Evolutionary conservation across 169 alveolate species (phyloP), one percentile per base, ranked within the genome.

Genomic region (Babesia sp.): DNA sequence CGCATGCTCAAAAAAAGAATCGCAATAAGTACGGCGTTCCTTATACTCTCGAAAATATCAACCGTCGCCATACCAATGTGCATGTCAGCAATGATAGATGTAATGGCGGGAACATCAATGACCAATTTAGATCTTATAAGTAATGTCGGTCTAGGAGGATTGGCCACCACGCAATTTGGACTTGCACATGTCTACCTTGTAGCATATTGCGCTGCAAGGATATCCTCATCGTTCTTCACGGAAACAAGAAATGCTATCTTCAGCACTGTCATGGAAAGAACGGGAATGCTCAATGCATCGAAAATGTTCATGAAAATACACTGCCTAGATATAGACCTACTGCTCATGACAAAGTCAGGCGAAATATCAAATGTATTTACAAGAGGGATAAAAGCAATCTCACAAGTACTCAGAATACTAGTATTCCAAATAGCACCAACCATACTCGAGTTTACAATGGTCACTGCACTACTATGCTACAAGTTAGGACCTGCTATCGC

Each of bases 401-500:
- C 93, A 20, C 90, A 89, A 63, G 71, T 89, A 26, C 77, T 89
- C 37, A 53, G 88, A 53, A 86, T 85, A 42, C 55, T 82, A n/a
- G 93, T 89, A 6, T 89, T 89, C 80, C 93, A 89, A 76, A 78
- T 85, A 11, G 84, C 83, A 12, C 95, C 95, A 33, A 90, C 92
- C 11, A 78, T 87, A 22, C 84, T 91, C 41, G 95, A 91, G 84
- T 91, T 91, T 57, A 50, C 91, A 44, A 54, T 91, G 69, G 94
- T 90, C 48, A 73, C 92, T 22, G 90, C 78, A 28, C 59, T 91
- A 60, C 80, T 91, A 24, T 81, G 91, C n/a, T 84, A 90, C 70
- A 91, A 90, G 81, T 90, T 91, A 53, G 95, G 94, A n/a, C 90
- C 76, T 29, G 76, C 63, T n/a, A 90, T 88, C 24, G 91, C 95